Conservation (phyloP, 139 green algal genomes). For the Haematococcus lacustris region DNA sequence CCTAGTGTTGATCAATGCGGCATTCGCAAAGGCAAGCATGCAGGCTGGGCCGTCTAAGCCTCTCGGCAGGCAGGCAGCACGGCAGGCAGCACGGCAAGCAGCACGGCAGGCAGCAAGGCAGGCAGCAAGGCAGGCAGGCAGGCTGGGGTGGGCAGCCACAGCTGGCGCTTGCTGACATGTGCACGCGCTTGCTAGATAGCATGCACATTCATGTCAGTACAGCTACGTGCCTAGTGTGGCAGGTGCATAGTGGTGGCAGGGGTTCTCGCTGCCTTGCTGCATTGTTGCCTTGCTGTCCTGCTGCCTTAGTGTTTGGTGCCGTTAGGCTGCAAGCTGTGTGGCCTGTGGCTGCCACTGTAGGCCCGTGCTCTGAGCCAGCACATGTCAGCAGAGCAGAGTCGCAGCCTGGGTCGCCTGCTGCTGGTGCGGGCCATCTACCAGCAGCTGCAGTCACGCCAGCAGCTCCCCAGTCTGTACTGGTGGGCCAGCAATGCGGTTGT, state of each 20-base stretch:
- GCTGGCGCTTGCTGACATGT: too few species aligned
- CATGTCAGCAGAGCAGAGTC: background rate
- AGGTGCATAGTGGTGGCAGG: background rate
- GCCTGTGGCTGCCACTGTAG: background rate
- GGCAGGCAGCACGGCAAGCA: background rate
- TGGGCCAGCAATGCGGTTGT: conserved; percentile 9
- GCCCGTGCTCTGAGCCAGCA: background rate
- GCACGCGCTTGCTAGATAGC: too few species aligned
- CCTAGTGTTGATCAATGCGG: conserved; percentile 20
- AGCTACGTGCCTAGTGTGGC: background rate
- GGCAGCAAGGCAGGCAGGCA: too few species aligned
- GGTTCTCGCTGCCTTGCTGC: background rate
- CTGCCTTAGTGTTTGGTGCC: background rate
- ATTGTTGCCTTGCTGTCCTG: background rate
- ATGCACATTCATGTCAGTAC: background rate
- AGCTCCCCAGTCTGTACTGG: conserved; percentile 11
- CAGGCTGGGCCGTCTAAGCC: background rate
- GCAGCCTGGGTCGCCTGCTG: background rate
- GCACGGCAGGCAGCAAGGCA: too few species aligned
- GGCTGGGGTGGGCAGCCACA: too few species aligned
- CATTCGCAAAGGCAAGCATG: conserved; percentile 2
- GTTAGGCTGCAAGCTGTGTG: background rate
- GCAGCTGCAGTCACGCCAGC: background rate
- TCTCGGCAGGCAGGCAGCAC: background rate
- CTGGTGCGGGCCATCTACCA: conserved; percentile 15